phyloP scores from a whole-genome alignment of 345 rosid species.

The Arabidopsis suecica region DNA sequence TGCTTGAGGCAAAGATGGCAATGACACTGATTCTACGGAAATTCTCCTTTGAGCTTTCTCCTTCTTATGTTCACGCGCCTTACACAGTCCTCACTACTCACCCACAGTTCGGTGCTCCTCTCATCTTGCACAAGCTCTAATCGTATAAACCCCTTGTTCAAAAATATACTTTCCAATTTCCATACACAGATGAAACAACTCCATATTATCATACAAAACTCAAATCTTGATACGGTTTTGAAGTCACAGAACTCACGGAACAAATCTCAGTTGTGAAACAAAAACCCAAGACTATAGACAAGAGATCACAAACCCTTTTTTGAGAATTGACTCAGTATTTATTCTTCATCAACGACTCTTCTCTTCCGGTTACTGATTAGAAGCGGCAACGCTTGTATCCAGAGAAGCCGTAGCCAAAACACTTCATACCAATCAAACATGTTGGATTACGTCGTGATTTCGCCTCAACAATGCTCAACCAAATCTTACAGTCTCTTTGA shows the following conservation, averaged over 20 bases:
- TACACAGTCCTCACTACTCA: slow-evolving; percentile 43
- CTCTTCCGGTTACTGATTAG: background rate
- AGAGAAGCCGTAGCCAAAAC: background rate
- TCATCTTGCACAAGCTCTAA: slow-evolving; percentile 44
- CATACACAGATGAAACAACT: background rate
- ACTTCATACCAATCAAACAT: background rate
- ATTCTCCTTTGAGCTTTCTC: slow-evolving; percentile 60
- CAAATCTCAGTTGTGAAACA: background rate
- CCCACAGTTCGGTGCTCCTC: slow-evolving; percentile 56
- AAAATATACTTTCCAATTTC: background rate
- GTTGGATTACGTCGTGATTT: background rate
- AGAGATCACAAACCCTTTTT: background rate
- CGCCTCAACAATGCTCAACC: background rate
- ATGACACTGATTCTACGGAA: slow-evolving; percentile 56
- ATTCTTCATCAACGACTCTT: background rate
- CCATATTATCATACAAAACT: background rate
- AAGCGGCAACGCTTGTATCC: background rate
- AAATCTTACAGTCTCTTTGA: background rate
- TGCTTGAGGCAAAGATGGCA: slow-evolving; percentile 63
- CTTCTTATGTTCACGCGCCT: slow-evolving; percentile 60
- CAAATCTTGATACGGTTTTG: too few relatives aligned
- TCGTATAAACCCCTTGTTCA: too few relatives aligned
- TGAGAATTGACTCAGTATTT: background rate
- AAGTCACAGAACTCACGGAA: background rate
- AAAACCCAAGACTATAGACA: background rate